Evolutionary conservation across 2,329 filamentous ascomycete species (phyloP).

Genomic region (Neonectria neomacrospora): DNA sequence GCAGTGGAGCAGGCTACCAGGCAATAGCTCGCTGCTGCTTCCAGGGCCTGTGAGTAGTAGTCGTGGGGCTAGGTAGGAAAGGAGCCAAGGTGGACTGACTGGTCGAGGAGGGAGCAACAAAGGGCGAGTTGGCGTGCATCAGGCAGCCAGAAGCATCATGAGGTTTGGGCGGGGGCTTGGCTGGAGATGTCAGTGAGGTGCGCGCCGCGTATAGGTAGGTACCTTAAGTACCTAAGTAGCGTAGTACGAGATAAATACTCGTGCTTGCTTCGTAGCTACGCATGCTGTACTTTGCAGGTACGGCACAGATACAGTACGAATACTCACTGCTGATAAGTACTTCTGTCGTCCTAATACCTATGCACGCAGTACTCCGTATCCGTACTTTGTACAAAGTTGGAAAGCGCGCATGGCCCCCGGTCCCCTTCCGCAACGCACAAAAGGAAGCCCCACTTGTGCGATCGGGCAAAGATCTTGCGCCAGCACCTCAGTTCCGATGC

Average conservation of each 20-base stretch:
- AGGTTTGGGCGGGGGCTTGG: conserved; percentile 6
- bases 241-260: no score
- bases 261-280: no score
- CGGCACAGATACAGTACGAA: not conserved
- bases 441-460: conserved; percentile 21
- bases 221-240: no score
- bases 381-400: not conserved
- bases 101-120: not conserved
- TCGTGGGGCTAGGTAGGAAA: not conserved
- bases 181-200: conserved; percentile 1
- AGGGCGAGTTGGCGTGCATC: conserved; percentile 1
- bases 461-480: conserved; percentile 40
- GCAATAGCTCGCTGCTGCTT: not conserved
- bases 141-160: conserved; percentile 15
- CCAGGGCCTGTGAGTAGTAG: not conserved
- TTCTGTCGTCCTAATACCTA: not conserved
- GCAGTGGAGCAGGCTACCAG: not conserved
- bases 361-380: not conserved
- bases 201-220: not conserved
- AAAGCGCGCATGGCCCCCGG: not conserved
- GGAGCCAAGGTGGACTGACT: not conserved
- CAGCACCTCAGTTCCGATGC: conserved; percentile 32
- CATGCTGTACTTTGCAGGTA: no score
- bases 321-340: not conserved
- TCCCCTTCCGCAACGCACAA: not conserved